Conservation (phyloP, 1,139 yeast genomes). For the Yamadazyma triangularis region DNA sequence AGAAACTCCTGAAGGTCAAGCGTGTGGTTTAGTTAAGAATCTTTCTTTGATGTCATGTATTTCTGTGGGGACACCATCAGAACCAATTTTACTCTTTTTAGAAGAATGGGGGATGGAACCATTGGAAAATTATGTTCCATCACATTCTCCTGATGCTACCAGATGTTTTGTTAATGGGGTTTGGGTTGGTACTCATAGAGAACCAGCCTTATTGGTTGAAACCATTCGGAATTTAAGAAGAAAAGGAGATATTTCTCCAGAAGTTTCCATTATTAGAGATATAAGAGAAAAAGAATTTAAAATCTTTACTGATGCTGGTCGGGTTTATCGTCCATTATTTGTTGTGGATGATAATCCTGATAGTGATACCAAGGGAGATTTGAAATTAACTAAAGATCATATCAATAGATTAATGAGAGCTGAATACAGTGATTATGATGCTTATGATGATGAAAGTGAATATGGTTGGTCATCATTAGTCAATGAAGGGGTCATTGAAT, state of each 20-base stretch:
- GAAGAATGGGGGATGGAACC: constrained; percentile 99
- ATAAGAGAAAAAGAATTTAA: constrained; percentile 94
- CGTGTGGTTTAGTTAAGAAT: constrained; percentile 98
- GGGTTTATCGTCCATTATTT: constrained; percentile 93
- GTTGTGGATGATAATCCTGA: constrained; percentile 84
- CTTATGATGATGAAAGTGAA: constrained; percentile 49
- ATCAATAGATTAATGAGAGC: constrained; percentile 64
- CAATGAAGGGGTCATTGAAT: constrained; percentile 84
- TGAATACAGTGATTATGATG: constrained; percentile 59
- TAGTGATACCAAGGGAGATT: constrained; percentile 70
- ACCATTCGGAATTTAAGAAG: constrained; percentile 91
- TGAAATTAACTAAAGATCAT: constrained; percentile 81
- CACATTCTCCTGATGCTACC: constrained; percentile 86
- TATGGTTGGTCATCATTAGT: constrained; percentile 86
- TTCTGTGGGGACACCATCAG: constrained; percentile 97
- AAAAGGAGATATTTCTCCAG: constrained; percentile 93
- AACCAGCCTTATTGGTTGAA: constrained; percentile 84
- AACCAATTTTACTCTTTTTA: constrained; percentile 86
- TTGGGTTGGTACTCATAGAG: constrained; percentile 98
- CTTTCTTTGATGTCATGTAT: constrained; percentile 95
- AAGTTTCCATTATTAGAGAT: constrained; percentile 94
- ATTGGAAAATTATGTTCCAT: constrained; percentile 91
- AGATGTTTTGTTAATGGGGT: constrained; percentile 97
- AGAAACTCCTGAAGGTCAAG: constrained; percentile 99
- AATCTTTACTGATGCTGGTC: constrained; percentile 97